Evolutionary conservation across 129 eudicot species (phyloP).

Genomic region (Cynara cardunculus): DNA sequence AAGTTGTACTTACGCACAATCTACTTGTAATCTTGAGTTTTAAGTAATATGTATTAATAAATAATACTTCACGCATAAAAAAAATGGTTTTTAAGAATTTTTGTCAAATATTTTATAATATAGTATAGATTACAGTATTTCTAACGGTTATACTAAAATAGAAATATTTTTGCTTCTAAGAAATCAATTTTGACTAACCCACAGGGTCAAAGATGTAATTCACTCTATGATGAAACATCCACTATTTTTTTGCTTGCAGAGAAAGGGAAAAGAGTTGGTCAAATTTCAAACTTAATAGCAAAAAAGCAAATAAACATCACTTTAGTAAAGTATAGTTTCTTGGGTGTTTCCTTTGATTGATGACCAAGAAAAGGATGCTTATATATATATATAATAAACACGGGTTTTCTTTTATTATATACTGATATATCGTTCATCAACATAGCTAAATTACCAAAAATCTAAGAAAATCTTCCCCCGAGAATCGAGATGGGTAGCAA

Average conservation of each 20-base stretch:
- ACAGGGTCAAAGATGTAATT: no score
- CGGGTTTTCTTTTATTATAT: background rate
- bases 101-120: no score
- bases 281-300: background rate
- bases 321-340: background rate
- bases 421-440: background rate
- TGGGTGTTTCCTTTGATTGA: conserved; percentile 6
- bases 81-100: no score
- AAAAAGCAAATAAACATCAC: background rate
- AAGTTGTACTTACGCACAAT: no score
- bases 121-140: no score
- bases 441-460: background rate
- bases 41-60: no score
- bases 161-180: no score
- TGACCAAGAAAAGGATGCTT: conserved; percentile 14
- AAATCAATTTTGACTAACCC: no score
- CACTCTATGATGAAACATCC: no score
- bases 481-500: conserved; percentile 18
- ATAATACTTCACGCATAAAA: no score
- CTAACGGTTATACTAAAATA: no score
- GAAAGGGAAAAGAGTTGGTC: conserved; percentile 4
- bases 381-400: conserved; percentile 2
- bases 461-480: background rate
- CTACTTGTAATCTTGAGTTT: no score
- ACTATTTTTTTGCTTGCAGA: background rate